phyloP scores from a whole-genome alignment of 2,329 filamentous ascomycete genomes.

The Botryotinia convoluta region DNA sequence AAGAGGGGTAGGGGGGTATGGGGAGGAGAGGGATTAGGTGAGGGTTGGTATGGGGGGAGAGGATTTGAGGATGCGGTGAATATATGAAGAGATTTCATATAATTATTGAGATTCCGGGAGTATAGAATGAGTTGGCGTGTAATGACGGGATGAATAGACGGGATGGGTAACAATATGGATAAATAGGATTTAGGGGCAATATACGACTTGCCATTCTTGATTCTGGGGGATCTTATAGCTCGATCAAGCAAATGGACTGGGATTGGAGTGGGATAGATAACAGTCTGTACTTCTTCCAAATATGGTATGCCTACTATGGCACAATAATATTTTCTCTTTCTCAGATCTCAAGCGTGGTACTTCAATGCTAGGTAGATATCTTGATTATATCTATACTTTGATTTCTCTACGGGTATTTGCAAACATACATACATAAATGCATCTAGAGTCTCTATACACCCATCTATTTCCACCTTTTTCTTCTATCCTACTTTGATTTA shows the following conservation, averaged over 20 bases:
- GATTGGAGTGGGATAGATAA: too few relatives aligned
- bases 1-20: not conserved
- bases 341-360: not conserved
- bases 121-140: not conserved
- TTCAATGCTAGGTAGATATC: not conserved
- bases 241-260: too few relatives aligned
- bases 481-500: not conserved
- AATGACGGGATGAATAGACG: not conserved
- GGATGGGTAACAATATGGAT: not conserved
- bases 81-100: not conserved
- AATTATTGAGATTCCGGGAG: accelerated
- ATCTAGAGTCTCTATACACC: not conserved
- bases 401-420: not conserved
- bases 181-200: not conserved
- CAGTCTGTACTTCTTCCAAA: too few relatives aligned
- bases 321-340: not conserved
- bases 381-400: too few relatives aligned
- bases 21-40: not conserved
- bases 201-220: not conserved
- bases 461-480: not conserved
- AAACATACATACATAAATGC: not conserved
- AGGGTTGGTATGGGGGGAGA: not conserved
- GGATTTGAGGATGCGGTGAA: not conserved
- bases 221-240: too few relatives aligned
- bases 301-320: not conserved